Evolutionary conservation across 2,329 filamentous ascomycete species (phyloP), one percentile per base, ranked within the genome.

Genomic region (Diaporthe sp.): DNA sequence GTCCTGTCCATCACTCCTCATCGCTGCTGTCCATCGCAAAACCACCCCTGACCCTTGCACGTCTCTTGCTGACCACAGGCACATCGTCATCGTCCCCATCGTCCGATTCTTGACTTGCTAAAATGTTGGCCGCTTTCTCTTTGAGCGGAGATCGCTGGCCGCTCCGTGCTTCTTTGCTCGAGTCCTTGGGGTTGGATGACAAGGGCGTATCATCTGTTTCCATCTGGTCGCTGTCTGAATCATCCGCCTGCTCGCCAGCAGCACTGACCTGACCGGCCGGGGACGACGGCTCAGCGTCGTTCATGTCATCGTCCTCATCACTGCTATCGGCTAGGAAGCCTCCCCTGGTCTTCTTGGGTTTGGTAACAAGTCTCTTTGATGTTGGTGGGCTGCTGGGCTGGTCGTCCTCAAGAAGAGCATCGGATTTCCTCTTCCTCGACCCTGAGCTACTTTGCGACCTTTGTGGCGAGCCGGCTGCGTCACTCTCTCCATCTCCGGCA

Each of bases 241-340:
- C 76, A 17, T 73, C 46, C 12, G 68, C 67, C 25, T 73, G 58
- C 34, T 49, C 73, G 3, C 67, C 75, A 49, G 53, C 69, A 7
- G 51, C 69, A 34, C 34, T 58, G 12, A n/a, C 62, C 19, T 39
- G 10, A 10, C 51, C 67, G 28, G 9, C 37, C 15, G 71, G 69
- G 39, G 72, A 70, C 3, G 68, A 73, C 2, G 75, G 51, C 39
- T 57, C 68, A 31, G 69, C 74, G n/a, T 74, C 76, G 17, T 74
- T 25, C 74, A 76, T 76, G 7, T 80, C 79, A 25, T 83, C 84
- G 25, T 85, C 85, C 6, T 84, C 82, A n/a, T 81, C 81, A 19
- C 78, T 79, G 9, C 79, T 77, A 15, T 78, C 78, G 31, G 70
- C 70, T 44, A 76, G 51, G 55, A 77, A 37, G 10, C 76, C 74